A percentile compares a stretch with the other conserved stretches of the same genome.
phyloP scores from a whole-genome alignment of 2,329 filamentous ascomycete species.

The Corinectria fuckeliana region DNA sequence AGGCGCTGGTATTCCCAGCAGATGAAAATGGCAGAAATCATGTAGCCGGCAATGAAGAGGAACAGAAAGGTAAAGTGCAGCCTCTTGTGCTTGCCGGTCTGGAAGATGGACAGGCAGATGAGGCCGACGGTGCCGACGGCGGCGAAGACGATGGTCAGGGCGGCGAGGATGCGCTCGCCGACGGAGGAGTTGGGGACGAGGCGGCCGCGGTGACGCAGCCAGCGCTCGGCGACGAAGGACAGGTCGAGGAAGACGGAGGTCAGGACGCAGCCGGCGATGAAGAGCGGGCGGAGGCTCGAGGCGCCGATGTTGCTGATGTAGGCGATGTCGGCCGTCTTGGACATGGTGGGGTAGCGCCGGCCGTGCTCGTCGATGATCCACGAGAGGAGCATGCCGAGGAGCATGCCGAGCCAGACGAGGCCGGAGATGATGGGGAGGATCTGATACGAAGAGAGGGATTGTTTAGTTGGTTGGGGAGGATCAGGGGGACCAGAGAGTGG shows the following conservation, averaged over 20 bases:
- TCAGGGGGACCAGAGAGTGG: neutral
- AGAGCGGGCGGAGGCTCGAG: constrained; percentile 72
- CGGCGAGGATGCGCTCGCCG: constrained; percentile 68
- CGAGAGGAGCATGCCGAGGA: constrained; percentile 73
- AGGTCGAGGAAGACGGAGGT: constrained; percentile 83
- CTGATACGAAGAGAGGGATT: too few relatives aligned
- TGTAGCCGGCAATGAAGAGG: constrained; percentile 86
- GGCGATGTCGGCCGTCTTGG: constrained; percentile 63
- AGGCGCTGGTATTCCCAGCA: constrained; percentile 91
- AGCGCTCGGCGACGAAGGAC: constrained; percentile 81
- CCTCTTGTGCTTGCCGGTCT: constrained; percentile 71
- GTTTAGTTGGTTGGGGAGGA: too few relatives aligned
- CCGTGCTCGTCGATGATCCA: constrained; percentile 66
- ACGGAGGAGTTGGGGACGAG: constrained; percentile 74
- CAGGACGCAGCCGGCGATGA: constrained; percentile 73
- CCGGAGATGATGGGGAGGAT: constrained; percentile 74
- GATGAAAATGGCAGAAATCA: constrained; percentile 85
- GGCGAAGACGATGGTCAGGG: constrained; percentile 70
- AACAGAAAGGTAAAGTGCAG: constrained; percentile 79
- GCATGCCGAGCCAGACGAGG: constrained; percentile 68
- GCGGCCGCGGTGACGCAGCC: constrained; percentile 81
- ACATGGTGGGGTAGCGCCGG: constrained; percentile 68
- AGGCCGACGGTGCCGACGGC: constrained; percentile 79
- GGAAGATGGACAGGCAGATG: constrained; percentile 84
- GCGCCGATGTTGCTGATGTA: constrained; percentile 76